Evolutionary conservation across 805 yeast genomes (phyloP).

Genomic region (Hagleromyces aurorensis): DNA sequence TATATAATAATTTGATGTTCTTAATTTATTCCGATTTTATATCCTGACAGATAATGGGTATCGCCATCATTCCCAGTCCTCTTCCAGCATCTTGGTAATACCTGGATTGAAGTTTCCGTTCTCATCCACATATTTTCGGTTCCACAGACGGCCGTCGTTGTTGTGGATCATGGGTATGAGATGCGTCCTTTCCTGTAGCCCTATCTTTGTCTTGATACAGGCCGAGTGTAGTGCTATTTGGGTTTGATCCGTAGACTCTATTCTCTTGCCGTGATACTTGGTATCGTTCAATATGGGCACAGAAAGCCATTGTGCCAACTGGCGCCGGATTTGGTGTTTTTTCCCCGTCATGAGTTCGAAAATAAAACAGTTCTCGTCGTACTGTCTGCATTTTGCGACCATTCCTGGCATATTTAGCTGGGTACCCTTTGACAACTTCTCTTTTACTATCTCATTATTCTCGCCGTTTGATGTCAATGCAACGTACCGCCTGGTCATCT

Average conservation of each 20-base stretch:
- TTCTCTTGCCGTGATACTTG: conserved; percentile 18
- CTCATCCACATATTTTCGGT: conserved; percentile 15
- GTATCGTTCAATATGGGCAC: conserved; percentile 29
- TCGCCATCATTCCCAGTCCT: conserved; percentile 14
- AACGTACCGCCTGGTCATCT: conserved; percentile 32
- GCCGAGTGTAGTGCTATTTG: conserved; percentile 36
- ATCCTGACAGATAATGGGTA: neutral
- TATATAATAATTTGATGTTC: conserved; percentile 1
- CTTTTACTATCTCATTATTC: conserved; percentile 1
- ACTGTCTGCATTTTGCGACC: conserved; percentile 12
- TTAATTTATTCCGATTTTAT: conserved; percentile 2
- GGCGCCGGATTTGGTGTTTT: conserved; percentile 36
- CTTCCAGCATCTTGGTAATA: conserved; percentile 13
- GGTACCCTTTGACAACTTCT: conserved; percentile 6
- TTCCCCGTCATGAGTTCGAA: conserved; percentile 34
- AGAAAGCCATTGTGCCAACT: conserved; percentile 17
- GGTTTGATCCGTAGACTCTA: conserved; percentile 3
- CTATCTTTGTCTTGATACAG: conserved; percentile 28
- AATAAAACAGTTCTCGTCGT: conserved; percentile 18
- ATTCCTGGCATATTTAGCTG: conserved; percentile 10
- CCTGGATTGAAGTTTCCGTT: conserved; percentile 22
- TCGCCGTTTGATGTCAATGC: conserved; percentile 26
- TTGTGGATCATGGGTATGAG: conserved; percentile 21
- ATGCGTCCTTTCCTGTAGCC: conserved; percentile 21
- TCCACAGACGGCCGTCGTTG: conserved; percentile 22